Percentiles rank a stretch among this genome's conserved stretches.
phyloP scores from a whole-genome alignment of 805 yeast genomes.

The Cyberlindnera suaveolens region DNA sequence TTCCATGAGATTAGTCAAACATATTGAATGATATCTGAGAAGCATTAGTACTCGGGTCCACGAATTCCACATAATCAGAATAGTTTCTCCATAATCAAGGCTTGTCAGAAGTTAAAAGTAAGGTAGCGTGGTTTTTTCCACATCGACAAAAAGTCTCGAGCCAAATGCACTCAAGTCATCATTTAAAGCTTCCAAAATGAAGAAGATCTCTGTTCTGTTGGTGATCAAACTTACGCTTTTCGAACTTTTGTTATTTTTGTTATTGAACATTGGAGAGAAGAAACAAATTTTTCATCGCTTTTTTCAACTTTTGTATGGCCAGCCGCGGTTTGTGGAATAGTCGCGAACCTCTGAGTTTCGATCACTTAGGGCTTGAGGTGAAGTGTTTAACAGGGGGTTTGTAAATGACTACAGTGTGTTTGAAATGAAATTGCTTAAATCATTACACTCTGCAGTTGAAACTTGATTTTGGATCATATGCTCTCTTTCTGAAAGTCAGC shows the following conservation, averaged over 20 bases:
- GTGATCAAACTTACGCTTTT: background rate
- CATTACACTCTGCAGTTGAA: too few species aligned
- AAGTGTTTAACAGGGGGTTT: background rate
- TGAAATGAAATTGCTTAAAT: too few species aligned
- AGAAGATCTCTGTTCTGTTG: background rate
- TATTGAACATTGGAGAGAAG: too few species aligned
- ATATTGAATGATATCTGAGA: conserved; percentile 1
- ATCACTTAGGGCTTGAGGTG: background rate
- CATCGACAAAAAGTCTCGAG: conserved; percentile 96
- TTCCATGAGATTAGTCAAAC: too few species aligned
- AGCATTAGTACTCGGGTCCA: conserved; percentile 5
- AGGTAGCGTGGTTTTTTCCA: conserved; percentile 99
- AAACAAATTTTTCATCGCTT: too few species aligned
- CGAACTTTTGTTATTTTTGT: too few species aligned
- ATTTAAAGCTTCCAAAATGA: conserved; percentile 2
- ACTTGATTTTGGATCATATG: too few species aligned
- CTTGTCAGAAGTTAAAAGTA: conserved; percentile 55
- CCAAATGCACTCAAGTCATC: conserved; percentile 89
- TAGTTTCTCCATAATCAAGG: background rate
- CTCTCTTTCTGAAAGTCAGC: background rate
- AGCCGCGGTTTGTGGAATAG: too few species aligned
- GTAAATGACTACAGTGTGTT: too few species aligned
- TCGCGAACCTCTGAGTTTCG: background rate
- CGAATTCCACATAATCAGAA: background rate
- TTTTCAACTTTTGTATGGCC: too few species aligned